Evolutionary conservation across 2,329 filamentous ascomycete genomes (phyloP).

Genomic region (Colletotrichum incanum): DNA sequence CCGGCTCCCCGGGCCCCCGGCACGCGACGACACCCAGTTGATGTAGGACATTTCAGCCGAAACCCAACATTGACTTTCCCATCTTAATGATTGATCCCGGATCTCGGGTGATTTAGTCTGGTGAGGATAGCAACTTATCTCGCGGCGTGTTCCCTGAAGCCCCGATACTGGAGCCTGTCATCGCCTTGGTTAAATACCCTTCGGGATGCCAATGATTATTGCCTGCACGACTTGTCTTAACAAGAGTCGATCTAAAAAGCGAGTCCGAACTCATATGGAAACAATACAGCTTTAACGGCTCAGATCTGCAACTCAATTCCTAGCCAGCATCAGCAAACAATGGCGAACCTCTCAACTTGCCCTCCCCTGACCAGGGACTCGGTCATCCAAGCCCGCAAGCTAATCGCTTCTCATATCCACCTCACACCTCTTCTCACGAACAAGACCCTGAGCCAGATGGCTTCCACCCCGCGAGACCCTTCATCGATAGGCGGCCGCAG

Average conservation of each 20-base stretch:
- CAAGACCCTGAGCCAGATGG: conserved; percentile 23
- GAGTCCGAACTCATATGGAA: neutral
- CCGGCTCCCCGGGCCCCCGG: neutral
- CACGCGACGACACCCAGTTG: neutral
- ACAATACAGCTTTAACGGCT: neutral
- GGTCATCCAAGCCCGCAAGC: conserved; percentile 75
- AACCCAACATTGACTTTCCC: too few species aligned
- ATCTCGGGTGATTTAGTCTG: too few species aligned
- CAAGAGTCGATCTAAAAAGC: neutral
- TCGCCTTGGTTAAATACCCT: too few species aligned
- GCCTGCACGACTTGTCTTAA: neutral
- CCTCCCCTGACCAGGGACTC: conserved; percentile 77
- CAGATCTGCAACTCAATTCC: neutral
- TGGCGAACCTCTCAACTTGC: conserved; percentile 64
- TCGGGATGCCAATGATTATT: neutral
- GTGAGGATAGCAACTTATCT: too few species aligned
- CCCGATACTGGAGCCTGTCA: too few species aligned
- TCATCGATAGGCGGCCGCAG: too few species aligned
- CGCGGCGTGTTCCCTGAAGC: too few species aligned
- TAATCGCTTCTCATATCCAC: conserved; percentile 81
- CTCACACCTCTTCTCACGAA: conserved; percentile 83
- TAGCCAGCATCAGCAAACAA: conserved; percentile 45
- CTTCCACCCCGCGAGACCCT: too few species aligned
- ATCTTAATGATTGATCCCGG: too few species aligned
- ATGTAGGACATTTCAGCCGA: neutral